These are phyloP conservation scores for Sophora flavescens DNA, from an alignment of 306 rosid species.

Conservation along the genomic window DNA sequence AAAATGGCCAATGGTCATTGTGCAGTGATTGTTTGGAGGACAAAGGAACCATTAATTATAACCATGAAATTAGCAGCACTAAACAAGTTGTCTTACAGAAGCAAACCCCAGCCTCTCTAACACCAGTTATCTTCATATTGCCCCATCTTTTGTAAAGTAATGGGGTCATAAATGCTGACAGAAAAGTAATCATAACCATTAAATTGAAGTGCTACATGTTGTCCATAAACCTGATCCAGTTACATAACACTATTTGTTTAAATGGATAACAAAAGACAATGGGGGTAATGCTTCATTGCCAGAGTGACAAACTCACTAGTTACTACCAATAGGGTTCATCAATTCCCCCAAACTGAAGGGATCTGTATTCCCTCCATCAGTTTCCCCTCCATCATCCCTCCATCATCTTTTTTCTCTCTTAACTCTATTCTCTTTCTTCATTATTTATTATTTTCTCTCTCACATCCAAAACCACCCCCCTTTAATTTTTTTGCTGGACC, in stretches of 20 bases:
- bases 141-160: neutral
- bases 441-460: no score
- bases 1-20: neutral
- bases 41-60: constrained; percentile 4
- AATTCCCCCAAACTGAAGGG: neutral
- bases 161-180: neutral
- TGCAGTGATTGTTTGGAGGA: constrained; percentile 5
- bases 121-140: neutral
- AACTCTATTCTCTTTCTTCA: no score
- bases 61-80: constrained; percentile 29
- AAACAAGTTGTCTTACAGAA: constrained; percentile 1
- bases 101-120: neutral
- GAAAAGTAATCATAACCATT: neutral
- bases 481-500: no score
- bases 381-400: no score
- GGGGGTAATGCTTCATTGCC: constrained; percentile 17
- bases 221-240: neutral
- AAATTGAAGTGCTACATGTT: neutral
- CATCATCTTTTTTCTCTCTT: no score
- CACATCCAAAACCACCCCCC: no score
- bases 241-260: neutral
- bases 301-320: neutral
- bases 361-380: no score
- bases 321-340: neutral
- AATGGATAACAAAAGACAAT: neutral